Conservation (phyloP, 1,284 basidiomycete species). For the Trichosporon ovoides region DNA sequence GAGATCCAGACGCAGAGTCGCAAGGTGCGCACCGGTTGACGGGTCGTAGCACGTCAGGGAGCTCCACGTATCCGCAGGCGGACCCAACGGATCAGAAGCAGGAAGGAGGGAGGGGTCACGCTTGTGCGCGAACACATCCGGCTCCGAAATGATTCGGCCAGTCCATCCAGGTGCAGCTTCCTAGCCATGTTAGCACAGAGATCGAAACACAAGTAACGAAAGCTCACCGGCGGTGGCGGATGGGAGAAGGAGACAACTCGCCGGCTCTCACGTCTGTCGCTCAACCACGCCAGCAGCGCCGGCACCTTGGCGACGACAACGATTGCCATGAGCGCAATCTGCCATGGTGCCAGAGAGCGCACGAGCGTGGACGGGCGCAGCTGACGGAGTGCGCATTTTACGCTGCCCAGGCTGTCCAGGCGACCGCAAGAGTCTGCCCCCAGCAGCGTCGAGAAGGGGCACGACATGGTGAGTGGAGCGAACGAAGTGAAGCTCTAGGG, state of each 20-base stretch:
- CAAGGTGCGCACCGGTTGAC: constrained; percentile 61
- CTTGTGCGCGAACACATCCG: constrained; percentile 31
- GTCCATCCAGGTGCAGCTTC: constrained; percentile 29
- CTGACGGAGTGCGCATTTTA: neutral
- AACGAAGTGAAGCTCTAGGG: no score
- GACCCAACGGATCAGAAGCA: no score
- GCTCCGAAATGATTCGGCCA: constrained; percentile 26
- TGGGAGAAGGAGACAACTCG: constrained; percentile 62
- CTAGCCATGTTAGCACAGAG: constrained; percentile 12
- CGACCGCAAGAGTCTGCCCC: neutral
- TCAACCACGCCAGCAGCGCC: constrained; percentile 10
- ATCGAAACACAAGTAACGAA: neutral
- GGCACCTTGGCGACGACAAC: constrained; percentile 11
- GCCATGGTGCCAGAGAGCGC: constrained; percentile 14
- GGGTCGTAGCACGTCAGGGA: constrained; percentile 87
- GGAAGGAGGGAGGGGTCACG: constrained; percentile 29
- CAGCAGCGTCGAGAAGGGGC: neutral
- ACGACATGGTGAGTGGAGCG: no score
- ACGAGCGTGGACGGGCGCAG: neutral
- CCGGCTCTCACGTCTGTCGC: constrained; percentile 17
- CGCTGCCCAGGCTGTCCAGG: neutral
- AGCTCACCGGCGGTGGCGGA: constrained; percentile 58
- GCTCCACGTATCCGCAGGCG: constrained; percentile 45
- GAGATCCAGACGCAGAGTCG: constrained; percentile 57
- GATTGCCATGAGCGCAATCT: constrained; percentile 23